Percentiles rank a stretch among this genome's conserved stretches.
These are phyloP conservation scores for Fraxinus anomala DNA, from an alignment of 257 asterid genomes.

Conservation along the genomic window DNA sequence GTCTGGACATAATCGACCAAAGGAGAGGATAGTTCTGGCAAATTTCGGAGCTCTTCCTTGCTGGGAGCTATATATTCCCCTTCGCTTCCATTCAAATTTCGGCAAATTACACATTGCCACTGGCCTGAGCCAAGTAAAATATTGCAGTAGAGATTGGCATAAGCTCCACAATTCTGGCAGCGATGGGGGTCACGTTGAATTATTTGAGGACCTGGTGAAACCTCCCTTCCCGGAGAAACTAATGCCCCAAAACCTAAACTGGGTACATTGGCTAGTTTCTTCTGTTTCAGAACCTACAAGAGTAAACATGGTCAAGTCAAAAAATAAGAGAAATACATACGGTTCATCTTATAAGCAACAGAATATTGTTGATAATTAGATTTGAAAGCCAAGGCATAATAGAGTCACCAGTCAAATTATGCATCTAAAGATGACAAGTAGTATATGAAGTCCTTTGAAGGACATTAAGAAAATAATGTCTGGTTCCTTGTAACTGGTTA, in stretches of 20 bases:
- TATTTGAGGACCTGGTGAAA: conserved; percentile 84
- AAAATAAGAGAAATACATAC: conserved; percentile 14
- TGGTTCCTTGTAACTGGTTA: background rate
- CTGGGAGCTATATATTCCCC: conserved; percentile 90
- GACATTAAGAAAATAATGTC: background rate
- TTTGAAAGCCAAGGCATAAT: conserved; percentile 3
- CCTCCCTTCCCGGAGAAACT: conserved; percentile 83
- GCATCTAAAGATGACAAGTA: conserved; percentile 25
- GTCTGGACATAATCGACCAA: conserved; percentile 80
- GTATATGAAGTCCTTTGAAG: conserved; percentile 3
- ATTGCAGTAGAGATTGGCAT: conserved; percentile 86
- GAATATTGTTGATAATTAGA: conserved; percentile 4
- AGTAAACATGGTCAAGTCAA: conserved; percentile 14
- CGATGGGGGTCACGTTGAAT: conserved; percentile 89
- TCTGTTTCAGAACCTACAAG: conserved; percentile 77
- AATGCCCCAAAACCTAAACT: conserved; percentile 93
- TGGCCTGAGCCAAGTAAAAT: conserved; percentile 87
- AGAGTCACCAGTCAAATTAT: conserved; percentile 10
- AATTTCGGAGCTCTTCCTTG: conserved; percentile 78
- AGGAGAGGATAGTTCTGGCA: conserved; percentile 72
- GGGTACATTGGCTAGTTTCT: conserved; percentile 76
- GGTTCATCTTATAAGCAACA: background rate
- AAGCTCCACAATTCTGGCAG: conserved; percentile 87
- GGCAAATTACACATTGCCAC: conserved; percentile 97
- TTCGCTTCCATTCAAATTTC: conserved; percentile 81